phyloP scores from a whole-genome alignment of 176 grass and related monocot species.

The Lolium multiflorum region DNA sequence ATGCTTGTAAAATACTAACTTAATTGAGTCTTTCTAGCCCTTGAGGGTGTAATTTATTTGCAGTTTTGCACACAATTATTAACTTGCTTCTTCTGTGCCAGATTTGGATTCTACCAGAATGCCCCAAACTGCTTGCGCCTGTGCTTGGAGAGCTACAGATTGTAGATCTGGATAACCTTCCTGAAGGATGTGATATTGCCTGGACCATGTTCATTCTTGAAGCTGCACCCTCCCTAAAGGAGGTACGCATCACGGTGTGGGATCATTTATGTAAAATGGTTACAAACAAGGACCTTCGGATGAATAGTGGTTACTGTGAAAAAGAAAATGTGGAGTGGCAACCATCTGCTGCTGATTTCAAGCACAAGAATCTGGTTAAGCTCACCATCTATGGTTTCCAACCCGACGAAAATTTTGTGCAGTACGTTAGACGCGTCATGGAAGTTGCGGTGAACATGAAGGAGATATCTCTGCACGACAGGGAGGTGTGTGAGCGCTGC shows the following conservation, averaged over 20 bases:
- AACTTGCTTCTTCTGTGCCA: background rate
- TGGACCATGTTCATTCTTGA: conserved; percentile 10
- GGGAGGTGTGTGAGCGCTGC: background rate
- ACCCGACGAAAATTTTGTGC: background rate
- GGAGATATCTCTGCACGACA: background rate
- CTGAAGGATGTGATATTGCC: background rate
- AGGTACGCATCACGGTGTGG: background rate
- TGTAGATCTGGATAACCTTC: background rate
- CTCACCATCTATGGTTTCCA: background rate
- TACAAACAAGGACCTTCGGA: background rate
- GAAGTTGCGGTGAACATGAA: background rate
- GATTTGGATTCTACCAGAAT: conserved; percentile 6
- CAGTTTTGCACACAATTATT: background rate
- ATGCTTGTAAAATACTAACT: background rate
- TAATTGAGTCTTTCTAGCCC: background rate
- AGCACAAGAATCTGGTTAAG: background rate
- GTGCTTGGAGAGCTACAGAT: background rate
- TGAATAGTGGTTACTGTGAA: background rate
- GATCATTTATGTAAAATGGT: background rate
- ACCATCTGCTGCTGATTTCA: background rate
- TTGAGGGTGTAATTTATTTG: background rate
- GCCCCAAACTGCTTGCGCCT: background rate
- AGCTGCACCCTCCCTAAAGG: background rate
- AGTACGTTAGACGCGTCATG: background rate
- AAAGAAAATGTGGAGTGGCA: background rate